Evolutionary conservation across 2,329 filamentous ascomycete genomes (phyloP), one percentile per base, ranked within the genome.

Genomic region (Cyanodermella asteris): DNA sequence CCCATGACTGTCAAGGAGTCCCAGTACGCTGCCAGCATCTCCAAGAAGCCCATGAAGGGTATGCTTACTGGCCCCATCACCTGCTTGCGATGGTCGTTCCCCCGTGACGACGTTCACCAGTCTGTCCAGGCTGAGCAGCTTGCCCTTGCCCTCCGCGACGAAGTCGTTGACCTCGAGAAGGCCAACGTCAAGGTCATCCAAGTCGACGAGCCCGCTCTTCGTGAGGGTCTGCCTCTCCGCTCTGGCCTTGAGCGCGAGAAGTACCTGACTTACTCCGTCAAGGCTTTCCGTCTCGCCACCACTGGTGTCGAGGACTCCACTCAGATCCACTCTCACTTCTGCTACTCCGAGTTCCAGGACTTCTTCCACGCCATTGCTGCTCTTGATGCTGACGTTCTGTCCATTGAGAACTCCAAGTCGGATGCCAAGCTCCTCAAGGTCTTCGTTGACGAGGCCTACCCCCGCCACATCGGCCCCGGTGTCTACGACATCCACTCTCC

Each of bases 271-370:
- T 97, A 87, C 87, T 87, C 87, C 33, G 87, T 97, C 45, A 73
- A 91, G 61, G 81, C 82, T 43, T 97, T 97, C 81, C 81, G 78
- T 53, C 78, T 97, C 39, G 72, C 84, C 38, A 90, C 82, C 43
- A 72, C 81, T 32, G 87, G 81, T 52, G 84, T 97, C 33, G 60
- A 81, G 59, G 80, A 97, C 56, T 77, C 74, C 31, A 97, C 87
- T 40, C 87, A 97, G 68, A 93, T 97, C 55, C 87, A 97, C 74
- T 93, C 82, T 36, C 87, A 97, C 67, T 97, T 97, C 77, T 97
- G 87, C 59, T 97, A 97, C 73, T 94, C 87, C 26, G 87, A 97
- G 68, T 97, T 97, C 78, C 87, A 97, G 63, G 87, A 97, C 66
- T 97, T 97, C 70, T 97, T 97, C 81, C 80, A 94, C 60, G 87